Conservation (phyloP, 2,329 filamentous ascomycete genomes). For the Rhynchosporium secalis region DNA sequence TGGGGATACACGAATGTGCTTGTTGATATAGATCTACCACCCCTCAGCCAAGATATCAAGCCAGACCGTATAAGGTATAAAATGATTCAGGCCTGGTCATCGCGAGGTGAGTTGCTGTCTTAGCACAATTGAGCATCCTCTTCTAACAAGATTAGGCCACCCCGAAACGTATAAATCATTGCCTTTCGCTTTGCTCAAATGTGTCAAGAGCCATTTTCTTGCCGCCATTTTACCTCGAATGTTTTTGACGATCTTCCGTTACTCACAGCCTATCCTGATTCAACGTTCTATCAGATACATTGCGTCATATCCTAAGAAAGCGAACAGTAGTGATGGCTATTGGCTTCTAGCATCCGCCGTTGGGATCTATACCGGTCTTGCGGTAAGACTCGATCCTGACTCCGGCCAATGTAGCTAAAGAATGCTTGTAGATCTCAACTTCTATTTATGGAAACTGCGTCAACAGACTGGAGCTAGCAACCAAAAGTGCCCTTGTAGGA, state of each 20-base stretch:
- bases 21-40: slow-evolving; percentile 27
- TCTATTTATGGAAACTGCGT: slow-evolving; percentile 39
- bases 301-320: slow-evolving; percentile 9
- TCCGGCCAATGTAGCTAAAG: not conserved
- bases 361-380: slow-evolving; percentile 42
- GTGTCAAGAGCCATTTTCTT: slow-evolving; percentile 38
- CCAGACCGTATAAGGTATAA: slow-evolving; percentile 22
- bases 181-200: slow-evolving; percentile 38
- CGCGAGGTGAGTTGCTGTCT: slow-evolving; percentile 23
- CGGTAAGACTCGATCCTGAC: slow-evolving; percentile 36
- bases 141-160: slow-evolving; percentile 22
- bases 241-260: slow-evolving; percentile 44
- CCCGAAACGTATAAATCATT: slow-evolving; percentile 37
- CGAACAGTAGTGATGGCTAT: slow-evolving; percentile 27
- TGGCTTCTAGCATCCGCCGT: slow-evolving; percentile 41
- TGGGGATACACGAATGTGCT: slow-evolving; percentile 29
- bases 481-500: slow-evolving; percentile 41
- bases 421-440: slow-evolving; percentile 37
- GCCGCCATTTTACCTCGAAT: slow-evolving; percentile 42
- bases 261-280: slow-evolving; percentile 46
- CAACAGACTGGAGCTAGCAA: slow-evolving; percentile 41
- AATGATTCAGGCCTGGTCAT: slow-evolving; percentile 25
- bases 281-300: slow-evolving; percentile 42
- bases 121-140: not conserved
- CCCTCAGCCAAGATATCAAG: slow-evolving; percentile 22